A percentile compares a stretch with the other conserved stretches of the same genome.
Evolutionary conservation across 345 rosid genomes (phyloP).

Genomic region (Carallia pectinifolia): DNA sequence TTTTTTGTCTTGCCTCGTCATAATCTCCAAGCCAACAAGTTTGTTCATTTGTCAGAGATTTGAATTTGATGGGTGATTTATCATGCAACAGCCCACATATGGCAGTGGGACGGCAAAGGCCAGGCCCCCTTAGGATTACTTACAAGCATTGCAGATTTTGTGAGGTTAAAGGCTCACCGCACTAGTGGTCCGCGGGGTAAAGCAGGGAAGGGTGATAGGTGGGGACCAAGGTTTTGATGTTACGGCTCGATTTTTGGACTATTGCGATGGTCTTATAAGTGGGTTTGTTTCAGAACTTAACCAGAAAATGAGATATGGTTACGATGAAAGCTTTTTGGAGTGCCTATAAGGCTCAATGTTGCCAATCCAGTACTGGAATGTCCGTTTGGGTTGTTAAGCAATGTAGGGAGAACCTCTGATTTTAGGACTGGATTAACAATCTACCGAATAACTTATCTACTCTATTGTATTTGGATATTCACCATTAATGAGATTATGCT

Average conservation of each 20-base stretch:
- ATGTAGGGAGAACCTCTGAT: too few relatives aligned
- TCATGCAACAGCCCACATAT: slow-evolving; percentile 22
- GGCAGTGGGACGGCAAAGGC: slow-evolving; percentile 27
- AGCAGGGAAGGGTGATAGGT: slow-evolving; percentile 17
- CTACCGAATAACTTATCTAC: too few relatives aligned
- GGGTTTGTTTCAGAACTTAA: slow-evolving; percentile 36
- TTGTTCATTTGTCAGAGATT: not conserved
- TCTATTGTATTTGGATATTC: too few relatives aligned
- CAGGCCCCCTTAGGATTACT: slow-evolving; percentile 18
- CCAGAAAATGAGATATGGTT: slow-evolving; percentile 26
- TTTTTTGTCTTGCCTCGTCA: too few relatives aligned
- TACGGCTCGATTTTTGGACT: slow-evolving; percentile 27
- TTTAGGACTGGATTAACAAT: too few relatives aligned
- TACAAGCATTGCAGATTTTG: slow-evolving; percentile 30
- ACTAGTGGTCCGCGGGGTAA: slow-evolving; percentile 5
- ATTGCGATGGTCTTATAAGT: slow-evolving; percentile 23
- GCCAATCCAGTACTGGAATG: too few relatives aligned
- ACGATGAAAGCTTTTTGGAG: slow-evolving; percentile 15
- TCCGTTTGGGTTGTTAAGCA: too few relatives aligned
- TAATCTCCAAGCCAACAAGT: too few relatives aligned
- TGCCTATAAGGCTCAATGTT: too few relatives aligned
- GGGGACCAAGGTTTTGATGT: slow-evolving; percentile 29
- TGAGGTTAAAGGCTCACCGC: slow-evolving; percentile 15
- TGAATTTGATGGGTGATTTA: too few relatives aligned
- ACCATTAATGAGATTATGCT: too few relatives aligned